phyloP scores from a whole-genome alignment of 2,329 filamentous ascomycete species.

The Byssoonygena ceratinophila region DNA sequence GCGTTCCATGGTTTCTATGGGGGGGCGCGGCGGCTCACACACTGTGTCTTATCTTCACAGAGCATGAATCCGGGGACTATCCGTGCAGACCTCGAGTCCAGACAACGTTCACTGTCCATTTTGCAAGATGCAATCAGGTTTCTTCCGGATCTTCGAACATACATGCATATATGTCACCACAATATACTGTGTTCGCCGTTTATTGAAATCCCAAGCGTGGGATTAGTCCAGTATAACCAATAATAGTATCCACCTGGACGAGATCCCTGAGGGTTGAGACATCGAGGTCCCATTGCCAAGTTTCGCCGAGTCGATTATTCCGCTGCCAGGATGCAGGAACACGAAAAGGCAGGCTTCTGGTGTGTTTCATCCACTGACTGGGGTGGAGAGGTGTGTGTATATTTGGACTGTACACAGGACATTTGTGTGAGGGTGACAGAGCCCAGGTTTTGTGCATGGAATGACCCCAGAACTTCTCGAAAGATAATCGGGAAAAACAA shows the following conservation, averaged over 20 bases:
- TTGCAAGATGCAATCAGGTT: background rate
- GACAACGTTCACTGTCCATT: too few relatives aligned
- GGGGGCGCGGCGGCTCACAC: background rate
- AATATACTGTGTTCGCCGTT: background rate
- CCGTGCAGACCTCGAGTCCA: background rate
- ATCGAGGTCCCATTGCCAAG: background rate
- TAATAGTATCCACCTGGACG: background rate
- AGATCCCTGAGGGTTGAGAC: background rate
- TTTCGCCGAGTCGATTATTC: slow-evolving; percentile 1
- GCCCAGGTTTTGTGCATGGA: too few relatives aligned
- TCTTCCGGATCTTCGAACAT: background rate
- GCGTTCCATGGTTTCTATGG: background rate
- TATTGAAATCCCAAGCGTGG: background rate
- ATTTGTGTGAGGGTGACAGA: too few relatives aligned
- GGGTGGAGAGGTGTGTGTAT: background rate
- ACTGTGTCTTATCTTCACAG: too few relatives aligned
- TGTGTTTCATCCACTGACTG: background rate
- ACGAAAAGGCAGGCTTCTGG: background rate
- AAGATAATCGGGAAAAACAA: background rate
- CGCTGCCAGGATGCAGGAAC: slow-evolving; percentile 4
- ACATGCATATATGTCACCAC: too few relatives aligned
- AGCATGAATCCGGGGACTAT: background rate
- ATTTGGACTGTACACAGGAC: background rate
- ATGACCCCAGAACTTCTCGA: background rate
- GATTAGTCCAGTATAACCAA: background rate